Base-by-base conservation (phyloP, 1,284 basidiomycete genomes). In the Leccinum griseonigrum region DNA sequence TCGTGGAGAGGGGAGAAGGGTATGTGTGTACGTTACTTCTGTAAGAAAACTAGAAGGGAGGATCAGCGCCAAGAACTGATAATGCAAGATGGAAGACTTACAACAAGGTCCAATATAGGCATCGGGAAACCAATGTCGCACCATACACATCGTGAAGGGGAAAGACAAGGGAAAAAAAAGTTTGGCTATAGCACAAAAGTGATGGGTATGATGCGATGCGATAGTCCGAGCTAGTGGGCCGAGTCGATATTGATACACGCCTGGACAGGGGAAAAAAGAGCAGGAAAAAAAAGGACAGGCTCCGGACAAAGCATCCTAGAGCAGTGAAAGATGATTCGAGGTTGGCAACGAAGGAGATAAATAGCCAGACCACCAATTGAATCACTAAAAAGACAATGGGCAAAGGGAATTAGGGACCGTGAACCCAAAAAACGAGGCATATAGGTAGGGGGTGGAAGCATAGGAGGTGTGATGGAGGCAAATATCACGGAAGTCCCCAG, bases 401-500 rank as follows among this genome's bases (percentile, higher is more conserved):
- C 31, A 58, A 61, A 31, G 36, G 52, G 57, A 62, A 63, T 71
- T 73, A 69, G 40, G 50, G 38, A 65, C 61, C 57, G 28, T 54
- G 57, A 72, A 71, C 68, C 64, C 63, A 60, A 60, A 71, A 69
- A 71, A 61, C 62, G 58, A 56, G 62, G 31, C 66, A 68, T 60
- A 59, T 64, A 62, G 51, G 60, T 58, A 55, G 52, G 7, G n/a
- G 60, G 63, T 53, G 58, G 66, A 67, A 70, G 64, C 66, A 68
- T 67, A 58, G 60, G 66, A 61, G 56, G 29, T 63, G 60, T 56
- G 68, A 61, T 58, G 36, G 54, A 55, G 31, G 48, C 62, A 68
- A 68, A 71, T 74, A 71, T 63, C 66, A 74, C 69, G 69, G 57
- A 58, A 67, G 75, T 77, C 76, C 78, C 74, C 79, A 73, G 74